phyloP scores from a whole-genome alignment of 164 flowering plant species.

The Piper longum region DNA sequence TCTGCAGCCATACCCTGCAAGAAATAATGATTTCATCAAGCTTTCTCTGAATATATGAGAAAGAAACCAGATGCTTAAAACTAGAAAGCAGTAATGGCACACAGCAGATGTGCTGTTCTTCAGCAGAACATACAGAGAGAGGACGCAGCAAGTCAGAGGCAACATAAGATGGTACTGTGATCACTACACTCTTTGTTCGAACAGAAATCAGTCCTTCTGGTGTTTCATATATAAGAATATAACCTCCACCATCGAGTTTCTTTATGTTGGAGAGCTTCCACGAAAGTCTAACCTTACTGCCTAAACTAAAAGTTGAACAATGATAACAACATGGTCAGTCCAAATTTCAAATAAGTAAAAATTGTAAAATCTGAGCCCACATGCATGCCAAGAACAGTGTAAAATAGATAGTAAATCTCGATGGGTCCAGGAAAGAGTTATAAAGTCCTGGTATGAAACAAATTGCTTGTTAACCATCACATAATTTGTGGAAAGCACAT shows the following conservation, averaged over 20 bases:
- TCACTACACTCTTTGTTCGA: conserved; percentile 49
- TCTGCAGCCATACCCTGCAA: conserved; percentile 71
- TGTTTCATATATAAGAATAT: conserved; percentile 68
- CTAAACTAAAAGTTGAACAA: conserved; percentile 41
- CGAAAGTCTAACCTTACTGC: conserved; percentile 61
- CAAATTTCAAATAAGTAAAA: background rate
- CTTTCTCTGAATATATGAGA: background rate
- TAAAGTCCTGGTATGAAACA: too few relatives aligned
- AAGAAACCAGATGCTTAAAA: background rate
- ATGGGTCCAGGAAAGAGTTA: too few relatives aligned
- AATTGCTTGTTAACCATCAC: too few relatives aligned
- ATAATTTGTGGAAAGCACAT: too few relatives aligned
- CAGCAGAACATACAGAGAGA: conserved; percentile 55
- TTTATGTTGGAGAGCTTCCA: conserved; percentile 68
- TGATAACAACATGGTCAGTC: background rate
- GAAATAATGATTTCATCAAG: background rate
- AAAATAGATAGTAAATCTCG: too few relatives aligned
- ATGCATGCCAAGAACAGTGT: too few relatives aligned
- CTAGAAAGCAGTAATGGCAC: background rate
- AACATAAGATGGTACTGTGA: conserved; percentile 82
- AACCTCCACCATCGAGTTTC: conserved; percentile 41
- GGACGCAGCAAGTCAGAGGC: conserved; percentile 69
- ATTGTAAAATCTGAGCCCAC: background rate
- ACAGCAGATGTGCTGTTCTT: background rate
- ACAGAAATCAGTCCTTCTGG: conserved; percentile 62